Percentiles rank a stretch among this genome's conserved stretches.
These are phyloP conservation scores for Boletus hoseneyae DNA, from an alignment of 1,284 basidiomycete genomes.

Conservation along the genomic window DNA sequence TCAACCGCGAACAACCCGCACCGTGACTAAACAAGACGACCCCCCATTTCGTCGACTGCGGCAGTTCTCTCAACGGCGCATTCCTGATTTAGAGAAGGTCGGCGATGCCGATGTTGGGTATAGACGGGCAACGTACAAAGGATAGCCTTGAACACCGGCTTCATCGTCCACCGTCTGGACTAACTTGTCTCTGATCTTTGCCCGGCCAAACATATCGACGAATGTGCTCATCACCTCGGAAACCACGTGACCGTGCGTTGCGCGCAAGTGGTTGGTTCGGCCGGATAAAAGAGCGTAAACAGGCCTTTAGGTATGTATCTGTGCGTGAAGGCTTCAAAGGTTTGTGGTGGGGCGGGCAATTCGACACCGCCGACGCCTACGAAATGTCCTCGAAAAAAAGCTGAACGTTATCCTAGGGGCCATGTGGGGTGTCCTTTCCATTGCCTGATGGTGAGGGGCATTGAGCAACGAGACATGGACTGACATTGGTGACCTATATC, in stretches of 20 bases:
- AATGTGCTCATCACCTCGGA: constrained; percentile 21
- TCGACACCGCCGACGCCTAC: constrained; percentile 36
- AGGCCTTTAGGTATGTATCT: constrained; percentile 24
- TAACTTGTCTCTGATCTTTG: constrained; percentile 22
- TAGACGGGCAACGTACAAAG: constrained; percentile 18
- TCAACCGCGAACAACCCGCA: no score
- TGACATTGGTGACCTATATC: no score
- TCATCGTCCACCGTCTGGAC: constrained; percentile 34
- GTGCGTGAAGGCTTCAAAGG: constrained; percentile 32
- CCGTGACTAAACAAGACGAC: no score
- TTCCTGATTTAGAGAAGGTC: no score
- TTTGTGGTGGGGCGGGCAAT: constrained; percentile 23
- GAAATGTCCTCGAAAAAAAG: constrained; percentile 24
- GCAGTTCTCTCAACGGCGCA: no score
- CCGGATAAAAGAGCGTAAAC: constrained; percentile 40
- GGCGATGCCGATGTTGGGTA: no score
- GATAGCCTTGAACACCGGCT: constrained; percentile 25
- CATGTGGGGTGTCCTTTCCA: no score
- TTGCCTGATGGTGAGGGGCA: no score
- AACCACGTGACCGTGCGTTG: constrained; percentile 18
- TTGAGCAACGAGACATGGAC: no score
- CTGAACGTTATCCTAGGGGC: no score
- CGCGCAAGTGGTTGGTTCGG: no score
- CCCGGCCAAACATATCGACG: not conserved
- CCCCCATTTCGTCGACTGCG: no score